A percentile compares a stretch with the other conserved stretches of the same genome.
phyloP scores from a whole-genome alignment of 345 rosid species.

The Bruguiera parviflora region DNA sequence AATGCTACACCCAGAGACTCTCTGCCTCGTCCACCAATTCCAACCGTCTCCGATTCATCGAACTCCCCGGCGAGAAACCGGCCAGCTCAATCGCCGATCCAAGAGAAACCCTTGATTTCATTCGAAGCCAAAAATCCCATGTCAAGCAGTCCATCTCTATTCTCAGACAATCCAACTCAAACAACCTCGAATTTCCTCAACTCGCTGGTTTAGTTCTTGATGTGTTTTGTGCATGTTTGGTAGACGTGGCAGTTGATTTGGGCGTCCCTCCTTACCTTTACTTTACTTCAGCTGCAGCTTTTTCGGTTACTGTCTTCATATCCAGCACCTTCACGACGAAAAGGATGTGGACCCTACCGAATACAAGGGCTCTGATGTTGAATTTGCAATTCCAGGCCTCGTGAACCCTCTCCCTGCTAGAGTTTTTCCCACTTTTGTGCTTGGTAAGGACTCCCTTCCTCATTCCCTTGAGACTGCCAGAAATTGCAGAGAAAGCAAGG shows the following conservation, averaged over 20 bases:
- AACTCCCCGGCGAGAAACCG: background rate
- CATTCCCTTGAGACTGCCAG: background rate
- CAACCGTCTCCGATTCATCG: background rate
- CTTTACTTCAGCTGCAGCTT: slow-evolving; percentile 41
- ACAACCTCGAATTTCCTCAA: slow-evolving; percentile 17
- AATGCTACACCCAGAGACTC: background rate
- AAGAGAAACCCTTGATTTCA: background rate
- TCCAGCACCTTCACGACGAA: slow-evolving; percentile 23
- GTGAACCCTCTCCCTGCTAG: slow-evolving; percentile 37
- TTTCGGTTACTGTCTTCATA: slow-evolving; percentile 27
- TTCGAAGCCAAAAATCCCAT: slow-evolving; percentile 1
- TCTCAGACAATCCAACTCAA: background rate
- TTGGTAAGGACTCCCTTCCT: background rate
- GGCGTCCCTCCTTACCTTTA: slow-evolving; percentile 45
- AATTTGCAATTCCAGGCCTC: slow-evolving; percentile 32
- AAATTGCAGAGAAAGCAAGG: slow-evolving; percentile 26
- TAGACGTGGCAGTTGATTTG: slow-evolving; percentile 48
- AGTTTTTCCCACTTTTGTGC: slow-evolving; percentile 22
- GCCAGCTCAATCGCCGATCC: background rate
- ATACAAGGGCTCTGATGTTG: slow-evolving; percentile 30
- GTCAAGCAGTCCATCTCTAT: background rate
- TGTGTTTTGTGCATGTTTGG: slow-evolving; percentile 48
- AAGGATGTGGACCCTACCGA: slow-evolving; percentile 20
- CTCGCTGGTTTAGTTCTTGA: slow-evolving; percentile 51
- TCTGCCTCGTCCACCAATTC: background rate